Percentiles rank a stretch among this genome's conserved stretches.
Conservation (phyloP, 139 green algal genomes). For the Tetradesmus lagerheimii region DNA sequence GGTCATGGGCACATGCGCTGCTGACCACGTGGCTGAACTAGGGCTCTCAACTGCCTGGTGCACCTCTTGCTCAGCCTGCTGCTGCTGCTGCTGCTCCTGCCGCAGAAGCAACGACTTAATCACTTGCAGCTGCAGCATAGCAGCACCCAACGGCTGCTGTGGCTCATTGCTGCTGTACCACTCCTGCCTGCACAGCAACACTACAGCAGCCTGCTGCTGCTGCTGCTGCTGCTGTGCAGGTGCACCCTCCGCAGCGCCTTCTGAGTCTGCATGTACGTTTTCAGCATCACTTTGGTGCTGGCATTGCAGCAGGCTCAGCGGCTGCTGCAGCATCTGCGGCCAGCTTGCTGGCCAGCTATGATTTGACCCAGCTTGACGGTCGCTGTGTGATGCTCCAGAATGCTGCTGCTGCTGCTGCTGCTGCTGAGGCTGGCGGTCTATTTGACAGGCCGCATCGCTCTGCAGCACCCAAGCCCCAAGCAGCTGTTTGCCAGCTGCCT, state of each 20-base stretch:
- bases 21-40: background rate
- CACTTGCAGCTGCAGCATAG: background rate
- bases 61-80: constrained; percentile 10
- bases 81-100: constrained; percentile 12
- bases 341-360: background rate
- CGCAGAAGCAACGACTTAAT: background rate
- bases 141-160: background rate
- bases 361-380: background rate
- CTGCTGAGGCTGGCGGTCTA: background rate
- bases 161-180: constrained; percentile 27
- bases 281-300: background rate
- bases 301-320: background rate
- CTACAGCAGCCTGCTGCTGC: background rate
- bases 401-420: background rate
- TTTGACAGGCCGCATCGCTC: too few species aligned
- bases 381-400: background rate
- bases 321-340: constrained; percentile 18
- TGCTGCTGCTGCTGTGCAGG: constrained; percentile 13
- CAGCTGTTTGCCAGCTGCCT: background rate
- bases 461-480: background rate
- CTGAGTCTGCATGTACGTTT: background rate
- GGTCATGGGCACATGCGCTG: background rate
- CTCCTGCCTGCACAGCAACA: background rate
- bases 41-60: background rate
- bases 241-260: background rate